Conservation (phyloP, 352 stramenopile species). For the Thraustochytrium aureum region DNA sequence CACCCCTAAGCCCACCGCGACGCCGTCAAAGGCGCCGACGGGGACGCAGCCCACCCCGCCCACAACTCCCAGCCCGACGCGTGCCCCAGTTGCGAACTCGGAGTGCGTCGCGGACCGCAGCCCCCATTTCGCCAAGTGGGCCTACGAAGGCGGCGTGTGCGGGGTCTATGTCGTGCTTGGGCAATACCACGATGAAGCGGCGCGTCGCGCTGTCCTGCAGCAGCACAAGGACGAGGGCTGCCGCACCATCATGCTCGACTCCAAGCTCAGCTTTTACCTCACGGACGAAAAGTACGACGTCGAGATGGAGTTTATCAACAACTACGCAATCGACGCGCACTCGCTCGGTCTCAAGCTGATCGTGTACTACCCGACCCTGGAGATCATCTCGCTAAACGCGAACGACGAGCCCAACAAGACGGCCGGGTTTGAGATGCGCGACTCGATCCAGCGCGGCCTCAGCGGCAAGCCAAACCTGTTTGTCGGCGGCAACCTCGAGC, state of each 20-base stretch:
- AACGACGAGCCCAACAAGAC: conserved; percentile 15
- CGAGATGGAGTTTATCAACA: background rate
- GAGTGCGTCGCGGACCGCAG: too few relatives aligned
- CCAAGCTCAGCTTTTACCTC: conserved; percentile 16
- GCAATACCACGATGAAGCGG: background rate
- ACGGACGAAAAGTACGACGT: background rate
- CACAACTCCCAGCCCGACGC: too few relatives aligned
- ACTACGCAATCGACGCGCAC: conserved; percentile 19
- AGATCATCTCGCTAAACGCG: conserved; percentile 39
- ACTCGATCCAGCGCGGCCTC: conserved; percentile 33
- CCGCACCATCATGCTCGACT: conserved; percentile 35
- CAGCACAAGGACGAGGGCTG: conserved; percentile 2
- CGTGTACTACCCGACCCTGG: conserved; percentile 42
- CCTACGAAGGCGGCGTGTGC: background rate
- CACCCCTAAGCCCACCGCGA: too few relatives aligned
- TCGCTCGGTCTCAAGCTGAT: conserved; percentile 8
- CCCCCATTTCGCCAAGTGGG: too few relatives aligned
- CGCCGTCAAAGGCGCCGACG: too few relatives aligned
- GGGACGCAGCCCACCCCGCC: too few relatives aligned
- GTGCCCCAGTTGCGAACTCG: too few relatives aligned
- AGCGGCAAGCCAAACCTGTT: conserved; percentile 21
- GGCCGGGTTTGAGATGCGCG: conserved; percentile 2
- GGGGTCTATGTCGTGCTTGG: background rate
- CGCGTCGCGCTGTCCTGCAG: background rate
- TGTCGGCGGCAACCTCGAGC: conserved; percentile 23